Evolutionary conservation across 345 rosid species (phyloP).

Genomic region (Euphorbia tirucalli): DNA sequence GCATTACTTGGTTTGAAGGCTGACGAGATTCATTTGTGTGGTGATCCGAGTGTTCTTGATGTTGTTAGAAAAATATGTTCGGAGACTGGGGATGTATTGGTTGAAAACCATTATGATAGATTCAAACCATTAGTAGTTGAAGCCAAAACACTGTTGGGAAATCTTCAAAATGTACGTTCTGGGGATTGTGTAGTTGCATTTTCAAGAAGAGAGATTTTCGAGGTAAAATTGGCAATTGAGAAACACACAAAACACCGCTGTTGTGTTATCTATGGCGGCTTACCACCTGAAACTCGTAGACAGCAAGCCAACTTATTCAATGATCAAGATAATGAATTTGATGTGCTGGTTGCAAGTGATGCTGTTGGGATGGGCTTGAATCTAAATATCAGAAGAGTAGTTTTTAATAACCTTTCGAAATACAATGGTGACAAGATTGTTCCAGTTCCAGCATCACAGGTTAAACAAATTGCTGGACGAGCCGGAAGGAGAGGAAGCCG

Average conservation of each 20-base stretch:
- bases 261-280: slow-evolving; percentile 92
- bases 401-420: slow-evolving; percentile 66
- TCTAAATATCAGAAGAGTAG: slow-evolving; percentile 87
- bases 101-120: slow-evolving; percentile 77
- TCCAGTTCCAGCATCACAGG: slow-evolving; percentile 81
- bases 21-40: slow-evolving; percentile 93
- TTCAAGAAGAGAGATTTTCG: slow-evolving; percentile 92
- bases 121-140: slow-evolving; percentile 88
- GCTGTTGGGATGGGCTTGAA: slow-evolving; percentile 98
- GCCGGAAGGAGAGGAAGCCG: slow-evolving; percentile 93
- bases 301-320: slow-evolving; percentile 92
- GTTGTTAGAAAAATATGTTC: slow-evolving; percentile 76
- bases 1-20: slow-evolving; percentile 91
- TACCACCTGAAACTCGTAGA: slow-evolving; percentile 93
- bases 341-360: slow-evolving; percentile 95
- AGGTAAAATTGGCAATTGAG: slow-evolving; percentile 87
- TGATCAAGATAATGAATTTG: slow-evolving; percentile 79
- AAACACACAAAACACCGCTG: slow-evolving; percentile 77
- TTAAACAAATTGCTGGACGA: slow-evolving; percentile 96
- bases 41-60: slow-evolving; percentile 86
- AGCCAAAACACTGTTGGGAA: slow-evolving; percentile 79
- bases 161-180: slow-evolving; percentile 63
- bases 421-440: slow-evolving; percentile 83
- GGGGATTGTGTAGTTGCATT: slow-evolving; percentile 95
- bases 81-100: slow-evolving; percentile 85